Conservation (phyloP, 768 basidiomycete genomes). For the Serendipita sp. region DNA sequence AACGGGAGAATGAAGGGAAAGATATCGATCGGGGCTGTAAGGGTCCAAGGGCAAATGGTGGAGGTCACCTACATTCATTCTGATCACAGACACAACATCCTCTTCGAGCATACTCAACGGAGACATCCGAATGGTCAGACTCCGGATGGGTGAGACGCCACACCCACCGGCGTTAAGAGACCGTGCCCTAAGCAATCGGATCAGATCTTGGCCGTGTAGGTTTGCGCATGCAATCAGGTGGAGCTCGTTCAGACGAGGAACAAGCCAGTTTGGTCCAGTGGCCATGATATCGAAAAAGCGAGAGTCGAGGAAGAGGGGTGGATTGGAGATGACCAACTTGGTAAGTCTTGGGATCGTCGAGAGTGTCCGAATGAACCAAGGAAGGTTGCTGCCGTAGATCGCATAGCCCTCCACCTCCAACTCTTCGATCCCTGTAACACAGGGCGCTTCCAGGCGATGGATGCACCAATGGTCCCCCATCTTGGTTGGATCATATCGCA, state of each 20-base stretch:
- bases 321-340: neutral
- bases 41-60: neutral
- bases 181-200: neutral
- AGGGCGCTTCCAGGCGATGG: constrained; percentile 1
- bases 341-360: neutral
- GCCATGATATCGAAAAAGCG: constrained; percentile 4
- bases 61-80: neutral
- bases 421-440: neutral
- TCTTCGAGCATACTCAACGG: constrained; percentile 3
- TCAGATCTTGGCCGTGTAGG: constrained; percentile 5
- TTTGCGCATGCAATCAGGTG: neutral
- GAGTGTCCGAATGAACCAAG: constrained; percentile 3
- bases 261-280: constrained; percentile 4
- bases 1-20: neutral
- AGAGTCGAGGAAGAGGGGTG: constrained; percentile 1
- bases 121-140: neutral
- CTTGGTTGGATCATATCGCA: constrained; percentile 5
- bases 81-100: neutral
- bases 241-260: constrained; percentile 1
- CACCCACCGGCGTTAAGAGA: neutral
- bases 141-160: neutral
- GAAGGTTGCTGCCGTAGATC: neutral
- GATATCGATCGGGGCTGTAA: neutral
- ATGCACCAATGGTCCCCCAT: constrained; percentile 7
- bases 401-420: constrained; percentile 2